Evolutionary conservation across 1,284 basidiomycete genomes (phyloP).

Genomic region (Moesziomyces sp.): DNA sequence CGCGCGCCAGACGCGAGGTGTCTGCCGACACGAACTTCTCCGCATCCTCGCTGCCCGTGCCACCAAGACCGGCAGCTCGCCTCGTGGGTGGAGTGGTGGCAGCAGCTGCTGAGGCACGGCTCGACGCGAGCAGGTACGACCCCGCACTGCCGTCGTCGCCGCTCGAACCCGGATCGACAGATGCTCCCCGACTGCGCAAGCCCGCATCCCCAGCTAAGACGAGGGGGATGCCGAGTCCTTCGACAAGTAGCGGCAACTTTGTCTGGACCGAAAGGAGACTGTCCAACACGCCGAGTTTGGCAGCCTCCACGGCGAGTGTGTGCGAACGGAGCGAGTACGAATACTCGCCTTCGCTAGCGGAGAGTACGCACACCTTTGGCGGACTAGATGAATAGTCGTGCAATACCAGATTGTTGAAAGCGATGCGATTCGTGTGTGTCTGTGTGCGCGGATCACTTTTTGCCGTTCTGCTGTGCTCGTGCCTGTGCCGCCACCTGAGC

Average conservation of each 20-base stretch:
- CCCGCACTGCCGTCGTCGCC: too few relatives aligned
- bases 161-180: too few relatives aligned
- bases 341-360: slow-evolving; percentile 15
- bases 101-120: too few relatives aligned
- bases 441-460: slow-evolving; percentile 10
- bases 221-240: too few relatives aligned
- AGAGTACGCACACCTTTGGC: slow-evolving; percentile 34
- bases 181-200: too few relatives aligned
- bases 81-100: not conserved
- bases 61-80: slow-evolving; percentile 12
- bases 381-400: slow-evolving; percentile 8
- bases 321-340: slow-evolving; percentile 9
- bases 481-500: slow-evolving; percentile 13
- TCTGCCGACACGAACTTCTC: not conserved
- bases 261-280: slow-evolving; percentile 2
- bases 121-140: too few relatives aligned
- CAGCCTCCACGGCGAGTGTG: not conserved
- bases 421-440: not conserved
- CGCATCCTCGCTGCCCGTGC: slow-evolving; percentile 18
- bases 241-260: too few relatives aligned
- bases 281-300: slow-evolving; percentile 8
- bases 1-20: slow-evolving; percentile 5
- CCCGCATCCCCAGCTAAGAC: too few relatives aligned
- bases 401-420: too few relatives aligned
- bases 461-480: slow-evolving; percentile 20